Evolutionary conservation across 805 yeast genomes (phyloP), one percentile per base, ranked within the genome.

Genomic region (Kluyveromyces dobzhanskii): DNA sequence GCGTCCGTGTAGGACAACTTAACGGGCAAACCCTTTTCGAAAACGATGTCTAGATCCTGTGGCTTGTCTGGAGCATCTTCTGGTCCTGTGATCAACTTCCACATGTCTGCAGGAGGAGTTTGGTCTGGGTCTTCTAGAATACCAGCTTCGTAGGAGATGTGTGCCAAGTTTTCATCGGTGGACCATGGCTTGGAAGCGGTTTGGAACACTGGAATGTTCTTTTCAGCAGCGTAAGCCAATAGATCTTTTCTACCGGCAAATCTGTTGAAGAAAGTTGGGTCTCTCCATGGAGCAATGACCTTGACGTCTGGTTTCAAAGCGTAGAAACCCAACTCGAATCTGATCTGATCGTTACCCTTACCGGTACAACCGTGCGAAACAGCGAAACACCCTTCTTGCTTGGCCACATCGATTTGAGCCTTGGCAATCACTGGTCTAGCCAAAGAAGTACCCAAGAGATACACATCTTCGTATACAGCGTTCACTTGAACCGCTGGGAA

Each of bases 151-250:
- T 85, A 92, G 29, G 97, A 90, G 65, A 92, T 92, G 69, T 92
- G 99, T 34, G 97, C 98, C 78, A 90, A 71, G 76, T 92, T 92
- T 72, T 92, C 99, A 65, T 92, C 99, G 42, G 98, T 92, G 27
- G 97, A 88, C 99, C 99, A 92, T 54, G 99, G 99, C 73, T 92
- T 92, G 49, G 97, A 86, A 67, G 87, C 87, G 51, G 99, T 92
- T 73, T 92, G 99, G 36, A 94, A 73, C 43, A 92, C 99, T 48
- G 94, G 95, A 52, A 92, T 92, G 54, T 75, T 77, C 75, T 92
- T 92, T 53, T 75, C 76, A 41, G 84, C 92, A 47, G 99, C 95
- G 63, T 92, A 92, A 32, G 84, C 95, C 57, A 92, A 75, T 61
- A 92, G 72, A 62, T 87, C 99, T 56, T 85, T 85, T 78, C 99